A percentile compares a stretch with the other conserved stretches of the same genome.
These are phyloP conservation scores for Zygosaccharomyces sapae DNA, from an alignment of 1,139 yeast species.

Conservation along the genomic window DNA sequence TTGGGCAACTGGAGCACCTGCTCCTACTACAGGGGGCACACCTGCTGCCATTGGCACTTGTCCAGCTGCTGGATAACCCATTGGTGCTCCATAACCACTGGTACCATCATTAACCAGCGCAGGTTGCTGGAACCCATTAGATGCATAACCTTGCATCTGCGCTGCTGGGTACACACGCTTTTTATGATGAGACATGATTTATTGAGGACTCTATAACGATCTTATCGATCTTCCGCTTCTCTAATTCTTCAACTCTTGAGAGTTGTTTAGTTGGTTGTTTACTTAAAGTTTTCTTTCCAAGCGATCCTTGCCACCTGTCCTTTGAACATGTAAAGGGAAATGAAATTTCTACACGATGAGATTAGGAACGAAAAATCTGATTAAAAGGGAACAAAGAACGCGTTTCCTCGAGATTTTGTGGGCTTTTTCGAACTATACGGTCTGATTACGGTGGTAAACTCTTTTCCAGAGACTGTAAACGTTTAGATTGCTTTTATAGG, in stretches of 20 bases:
- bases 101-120: constrained; percentile 13
- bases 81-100: constrained; percentile 10
- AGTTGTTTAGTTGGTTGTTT: neutral
- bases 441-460: neutral
- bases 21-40: constrained; percentile 1
- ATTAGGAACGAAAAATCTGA: neutral
- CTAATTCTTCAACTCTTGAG: neutral
- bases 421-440: neutral
- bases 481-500: neutral
- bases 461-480: neutral
- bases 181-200: constrained; percentile 37
- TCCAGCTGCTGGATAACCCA: constrained; percentile 9
- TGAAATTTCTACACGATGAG: constrained; percentile 1
- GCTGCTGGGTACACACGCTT: constrained; percentile 43
- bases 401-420: neutral
- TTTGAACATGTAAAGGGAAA: neutral
- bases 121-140: constrained; percentile 16
- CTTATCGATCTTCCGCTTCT: neutral
- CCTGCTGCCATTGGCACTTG: constrained; percentile 15
- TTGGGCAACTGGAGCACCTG: constrained; percentile 9
- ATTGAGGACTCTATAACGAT: neutral
- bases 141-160: constrained; percentile 32
- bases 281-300: neutral
- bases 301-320: constrained; percentile 3
- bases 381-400: neutral